A percentile compares a stretch with the other conserved stretches of the same genome.
Evolutionary conservation across 257 asterid genomes (phyloP).

Genomic region (Scutellaria minor): DNA sequence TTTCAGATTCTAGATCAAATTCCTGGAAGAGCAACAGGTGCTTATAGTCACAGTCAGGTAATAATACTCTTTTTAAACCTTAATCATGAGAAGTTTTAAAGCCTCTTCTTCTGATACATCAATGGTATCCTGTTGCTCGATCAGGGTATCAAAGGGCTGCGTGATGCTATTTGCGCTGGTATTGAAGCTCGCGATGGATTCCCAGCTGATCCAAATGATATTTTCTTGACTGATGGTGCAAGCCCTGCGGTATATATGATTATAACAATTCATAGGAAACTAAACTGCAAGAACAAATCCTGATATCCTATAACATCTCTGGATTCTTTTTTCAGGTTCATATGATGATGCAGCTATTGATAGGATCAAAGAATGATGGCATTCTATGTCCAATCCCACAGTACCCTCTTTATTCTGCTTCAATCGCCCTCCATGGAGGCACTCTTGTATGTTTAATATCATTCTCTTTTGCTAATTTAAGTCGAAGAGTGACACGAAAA

Average conservation of each 20-base stretch:
- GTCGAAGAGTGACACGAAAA: neutral
- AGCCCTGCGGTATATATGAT: conserved; percentile 82
- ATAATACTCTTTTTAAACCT: conserved; percentile 21
- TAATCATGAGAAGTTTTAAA: neutral
- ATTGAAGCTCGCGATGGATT: conserved; percentile 98
- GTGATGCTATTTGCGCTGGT: conserved; percentile 95
- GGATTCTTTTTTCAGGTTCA: conserved; percentile 66
- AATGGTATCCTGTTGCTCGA: conserved; percentile 6
- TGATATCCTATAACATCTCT: conserved; percentile 6
- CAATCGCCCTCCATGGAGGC: conserved; percentile 94
- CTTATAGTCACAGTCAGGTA: conserved; percentile 99
- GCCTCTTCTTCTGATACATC: neutral
- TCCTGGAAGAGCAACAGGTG: conserved; percentile 99
- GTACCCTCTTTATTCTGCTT: conserved; percentile 81
- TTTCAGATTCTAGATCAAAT: conserved; percentile 90
- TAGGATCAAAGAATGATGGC: conserved; percentile 84
- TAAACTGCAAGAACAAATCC: neutral
- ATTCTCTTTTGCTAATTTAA: neutral
- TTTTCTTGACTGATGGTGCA: conserved; percentile 99
- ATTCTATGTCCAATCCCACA: conserved; percentile 98
- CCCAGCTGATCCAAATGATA: conserved; percentile 88
- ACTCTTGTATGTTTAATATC: conserved; percentile 66
- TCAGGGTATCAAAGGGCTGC: conserved; percentile 94
- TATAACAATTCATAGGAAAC: neutral
- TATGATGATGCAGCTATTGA: conserved; percentile 97